Evolutionary conservation across 2,329 filamentous ascomycete genomes (phyloP), one percentile per base, ranked within the genome.

Genomic region (Zelopaecilomyces penicillatus): DNA sequence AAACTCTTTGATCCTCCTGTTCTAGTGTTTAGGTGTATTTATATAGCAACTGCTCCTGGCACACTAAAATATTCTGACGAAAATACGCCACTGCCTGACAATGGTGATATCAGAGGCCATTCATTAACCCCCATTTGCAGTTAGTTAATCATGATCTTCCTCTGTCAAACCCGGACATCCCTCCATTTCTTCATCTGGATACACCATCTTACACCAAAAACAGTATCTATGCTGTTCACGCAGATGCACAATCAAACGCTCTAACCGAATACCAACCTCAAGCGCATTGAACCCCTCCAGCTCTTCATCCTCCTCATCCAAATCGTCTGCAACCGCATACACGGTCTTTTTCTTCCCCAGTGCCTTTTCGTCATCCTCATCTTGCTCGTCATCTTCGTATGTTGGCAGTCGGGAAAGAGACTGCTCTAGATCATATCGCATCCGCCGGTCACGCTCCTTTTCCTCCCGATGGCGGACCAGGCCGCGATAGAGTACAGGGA

Each of bases 201-300:
- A 98, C 42, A 71, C 71, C 64, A 76, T 85, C 63, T 96, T 97
- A 66, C 93, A 98, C 86, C 90, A 98, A 61, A 96, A 95, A 67
- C 93, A 98, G 61, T 98, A 98, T 37, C 73, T 66, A 57, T 88
- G 79, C 57, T 76, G 76, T 40, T 80, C 70, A 33, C 93, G 76
- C 43, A 98, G 63, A 63, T 86, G 82, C 12, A 67, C 62, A 7
- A 95, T 74, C 10, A 94, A 63, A 53, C 71, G 78, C 6, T 70
- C 66, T 50, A 97, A 65, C 52, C 80, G 78, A 55, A 94, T 84
- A 2, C 68, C 68, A 2, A 80, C 70, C 26, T 81, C 76, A 37
- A 91, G 67, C 2, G 75, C 76, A 56, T 89, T 81, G 56, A 95
- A 96, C 45, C 79, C 82, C 29, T 90, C 82, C 46, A 97, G 66